Percentiles rank a stretch among this genome's conserved stretches.
phyloP scores from a whole-genome alignment of 176 grass and related monocot genomes.

The Guadua angustifolia region DNA sequence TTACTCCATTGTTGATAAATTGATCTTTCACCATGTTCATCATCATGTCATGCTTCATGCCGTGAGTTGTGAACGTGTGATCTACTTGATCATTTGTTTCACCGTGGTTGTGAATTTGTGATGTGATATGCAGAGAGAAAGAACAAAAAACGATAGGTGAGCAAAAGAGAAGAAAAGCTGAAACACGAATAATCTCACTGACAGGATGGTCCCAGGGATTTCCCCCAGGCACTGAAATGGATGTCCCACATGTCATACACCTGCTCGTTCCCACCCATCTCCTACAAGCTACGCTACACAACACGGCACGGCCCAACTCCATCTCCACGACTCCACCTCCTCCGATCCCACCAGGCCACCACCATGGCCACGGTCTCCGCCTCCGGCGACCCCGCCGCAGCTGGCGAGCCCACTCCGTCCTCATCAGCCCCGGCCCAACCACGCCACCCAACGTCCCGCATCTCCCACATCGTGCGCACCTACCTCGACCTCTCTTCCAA shows the following conservation, averaged over 20 bases:
- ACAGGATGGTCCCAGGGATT: not conserved
- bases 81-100: too few species aligned
- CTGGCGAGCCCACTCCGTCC: not conserved
- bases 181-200: not conserved
- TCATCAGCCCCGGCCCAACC: conserved; percentile 10
- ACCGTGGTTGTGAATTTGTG: not conserved
- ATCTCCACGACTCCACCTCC: not conserved
- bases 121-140: not conserved
- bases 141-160: not conserved
- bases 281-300: not conserved
- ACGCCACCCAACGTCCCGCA: conserved; percentile 33
- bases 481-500: conserved; percentile 52
- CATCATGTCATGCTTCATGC: not conserved
- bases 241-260: conserved; percentile 28
- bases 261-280: not conserved
- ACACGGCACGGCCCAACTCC: not conserved
- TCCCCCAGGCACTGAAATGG: not conserved
- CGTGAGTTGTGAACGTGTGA: not conserved
- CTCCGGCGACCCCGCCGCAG: conserved; percentile 29
- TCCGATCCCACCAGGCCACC: conserved; percentile 12
- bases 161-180: conserved; percentile 8
- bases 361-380: conserved; percentile 45
- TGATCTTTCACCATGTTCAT: not conserved
- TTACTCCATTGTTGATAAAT: not conserved
- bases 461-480: conserved; percentile 56